A percentile compares a stretch with the other conserved stretches of the same genome.
phyloP scores from a whole-genome alignment of 2,329 filamentous ascomycete genomes.

The Talaromyces funiculosus region DNA sequence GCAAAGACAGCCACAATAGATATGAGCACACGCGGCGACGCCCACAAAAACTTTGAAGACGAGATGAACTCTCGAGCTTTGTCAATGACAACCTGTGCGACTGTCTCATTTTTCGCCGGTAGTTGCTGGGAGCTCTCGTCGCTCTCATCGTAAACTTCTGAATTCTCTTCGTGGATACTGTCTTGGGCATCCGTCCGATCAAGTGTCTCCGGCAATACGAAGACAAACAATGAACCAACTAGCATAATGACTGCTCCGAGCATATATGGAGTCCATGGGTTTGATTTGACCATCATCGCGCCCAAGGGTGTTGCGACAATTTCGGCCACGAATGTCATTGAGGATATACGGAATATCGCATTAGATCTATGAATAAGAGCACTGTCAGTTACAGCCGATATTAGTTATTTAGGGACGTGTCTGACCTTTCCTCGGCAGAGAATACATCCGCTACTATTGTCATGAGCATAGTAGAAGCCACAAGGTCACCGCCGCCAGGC shows the following conservation, averaged over 20 bases:
- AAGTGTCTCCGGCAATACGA: slow-evolving; percentile 12
- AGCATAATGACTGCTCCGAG: neutral
- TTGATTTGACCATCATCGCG: neutral
- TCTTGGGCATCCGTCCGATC: slow-evolving; percentile 15
- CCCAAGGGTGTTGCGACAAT: slow-evolving; percentile 7
- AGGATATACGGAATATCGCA: neutral
- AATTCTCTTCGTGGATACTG: neutral
- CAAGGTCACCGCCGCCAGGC: slow-evolving; percentile 24
- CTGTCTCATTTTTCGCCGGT: neutral
- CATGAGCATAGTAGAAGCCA: slow-evolving; percentile 18
- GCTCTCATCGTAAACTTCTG: neutral
- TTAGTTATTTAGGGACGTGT: no score
- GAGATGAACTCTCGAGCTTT: slow-evolving; percentile 19
- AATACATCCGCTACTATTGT: slow-evolving; percentile 26
- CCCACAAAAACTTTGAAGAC: slow-evolving; percentile 23
- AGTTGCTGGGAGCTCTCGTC: neutral
- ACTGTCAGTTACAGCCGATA: neutral
- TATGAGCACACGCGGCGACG: slow-evolving; percentile 18
- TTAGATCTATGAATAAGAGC: neutral
- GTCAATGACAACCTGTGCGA: slow-evolving; percentile 5
- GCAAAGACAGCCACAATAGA: slow-evolving; percentile 22
- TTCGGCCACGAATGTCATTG: neutral
- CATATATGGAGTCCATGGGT: slow-evolving; percentile 10
- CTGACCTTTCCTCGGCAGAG: slow-evolving; percentile 25
- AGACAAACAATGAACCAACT: neutral